These are phyloP conservation scores for Globisporangium cylindrosporum DNA, from an alignment of 352 stramenopile species.

Conservation along the genomic window DNA sequence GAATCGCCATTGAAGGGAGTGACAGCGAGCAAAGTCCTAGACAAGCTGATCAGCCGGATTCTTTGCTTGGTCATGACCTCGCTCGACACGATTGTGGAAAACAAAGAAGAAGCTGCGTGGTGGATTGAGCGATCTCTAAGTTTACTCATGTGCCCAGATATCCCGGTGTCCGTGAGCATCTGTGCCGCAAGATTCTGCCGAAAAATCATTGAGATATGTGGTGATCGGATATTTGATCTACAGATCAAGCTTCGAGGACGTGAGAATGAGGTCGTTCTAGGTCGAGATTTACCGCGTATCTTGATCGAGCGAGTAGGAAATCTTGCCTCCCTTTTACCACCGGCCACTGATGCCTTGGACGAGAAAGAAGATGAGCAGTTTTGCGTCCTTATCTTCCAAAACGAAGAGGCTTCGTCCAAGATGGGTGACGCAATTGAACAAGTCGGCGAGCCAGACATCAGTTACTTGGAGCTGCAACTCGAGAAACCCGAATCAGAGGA, in stretches of 20 bases:
- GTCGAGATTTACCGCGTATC: slow-evolving; percentile 28
- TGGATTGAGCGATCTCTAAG: slow-evolving; percentile 15
- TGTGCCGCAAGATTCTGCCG: slow-evolving; percentile 14
- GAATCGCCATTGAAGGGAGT: neutral
- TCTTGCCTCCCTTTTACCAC: slow-evolving; percentile 18
- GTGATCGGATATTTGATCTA: slow-evolving; percentile 18
- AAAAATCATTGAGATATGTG: slow-evolving; percentile 10
- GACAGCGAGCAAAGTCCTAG: neutral
- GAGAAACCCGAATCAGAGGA: slow-evolving; percentile 1
- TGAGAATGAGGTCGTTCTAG: slow-evolving; percentile 15
- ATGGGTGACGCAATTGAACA: slow-evolving; percentile 41
- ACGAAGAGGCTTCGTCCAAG: slow-evolving; percentile 35
- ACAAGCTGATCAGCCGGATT: slow-evolving; percentile 11
- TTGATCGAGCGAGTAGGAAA: slow-evolving; percentile 32
- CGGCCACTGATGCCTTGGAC: neutral
- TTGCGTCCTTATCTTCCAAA: slow-evolving; percentile 52
- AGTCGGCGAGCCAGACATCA: slow-evolving; percentile 39
- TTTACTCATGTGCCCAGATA: slow-evolving; percentile 6
- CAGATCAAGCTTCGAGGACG: slow-evolving; percentile 6
- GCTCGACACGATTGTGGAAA: slow-evolving; percentile 1
- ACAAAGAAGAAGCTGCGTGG: slow-evolving; percentile 11
- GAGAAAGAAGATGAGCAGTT: slow-evolving; percentile 16
- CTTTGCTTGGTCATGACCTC: slow-evolving; percentile 14
- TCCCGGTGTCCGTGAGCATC: slow-evolving; percentile 10
- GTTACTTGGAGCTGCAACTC: slow-evolving; percentile 23